These are phyloP conservation scores for Debaryomyces prosopidis DNA, from an alignment of 805 yeast genomes.

Conservation along the genomic window DNA sequence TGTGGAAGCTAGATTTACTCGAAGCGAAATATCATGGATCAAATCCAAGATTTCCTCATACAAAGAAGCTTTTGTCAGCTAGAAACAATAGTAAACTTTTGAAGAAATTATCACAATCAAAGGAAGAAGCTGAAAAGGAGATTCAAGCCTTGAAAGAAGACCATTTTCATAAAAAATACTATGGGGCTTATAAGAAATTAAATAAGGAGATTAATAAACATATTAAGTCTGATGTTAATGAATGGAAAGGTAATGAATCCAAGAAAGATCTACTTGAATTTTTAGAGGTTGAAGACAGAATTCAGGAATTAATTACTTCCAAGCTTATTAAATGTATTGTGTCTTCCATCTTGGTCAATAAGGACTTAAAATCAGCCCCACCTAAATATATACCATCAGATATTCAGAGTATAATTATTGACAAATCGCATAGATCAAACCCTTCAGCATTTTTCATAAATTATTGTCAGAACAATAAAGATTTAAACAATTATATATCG, in stretches of 20 bases:
- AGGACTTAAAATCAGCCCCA: constrained; percentile 29
- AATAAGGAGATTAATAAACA: constrained; percentile 33
- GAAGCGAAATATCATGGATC: constrained; percentile 48
- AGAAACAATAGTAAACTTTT: constrained; percentile 43
- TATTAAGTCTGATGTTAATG: constrained; percentile 13
- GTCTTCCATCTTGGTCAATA: constrained; percentile 26
- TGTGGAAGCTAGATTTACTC: constrained; percentile 57
- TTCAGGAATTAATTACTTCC: constrained; percentile 29
- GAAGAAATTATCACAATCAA: constrained; percentile 39
- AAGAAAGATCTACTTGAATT: constrained; percentile 18
- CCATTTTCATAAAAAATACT: constrained; percentile 49
- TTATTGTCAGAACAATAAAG: constrained; percentile 40
- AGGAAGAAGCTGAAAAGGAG: constrained; percentile 44
- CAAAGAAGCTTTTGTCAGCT: constrained; percentile 47
- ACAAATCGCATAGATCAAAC: constrained; percentile 33
- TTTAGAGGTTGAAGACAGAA: constrained; percentile 17
- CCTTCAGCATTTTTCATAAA: constrained; percentile 49
- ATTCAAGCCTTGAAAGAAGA: constrained; percentile 47
- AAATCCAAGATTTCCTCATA: constrained; percentile 49
- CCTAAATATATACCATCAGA: constrained; percentile 37
- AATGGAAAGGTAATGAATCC: constrained; percentile 8
- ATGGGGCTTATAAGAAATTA: constrained; percentile 44
- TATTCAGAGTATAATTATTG: constrained; percentile 19
- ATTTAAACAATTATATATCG: constrained; percentile 48
- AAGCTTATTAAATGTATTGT: constrained; percentile 31